These are phyloP conservation scores for Colletotrichum cereale DNA, from an alignment of 2,329 filamentous ascomycete species.

Conservation along the genomic window DNA sequence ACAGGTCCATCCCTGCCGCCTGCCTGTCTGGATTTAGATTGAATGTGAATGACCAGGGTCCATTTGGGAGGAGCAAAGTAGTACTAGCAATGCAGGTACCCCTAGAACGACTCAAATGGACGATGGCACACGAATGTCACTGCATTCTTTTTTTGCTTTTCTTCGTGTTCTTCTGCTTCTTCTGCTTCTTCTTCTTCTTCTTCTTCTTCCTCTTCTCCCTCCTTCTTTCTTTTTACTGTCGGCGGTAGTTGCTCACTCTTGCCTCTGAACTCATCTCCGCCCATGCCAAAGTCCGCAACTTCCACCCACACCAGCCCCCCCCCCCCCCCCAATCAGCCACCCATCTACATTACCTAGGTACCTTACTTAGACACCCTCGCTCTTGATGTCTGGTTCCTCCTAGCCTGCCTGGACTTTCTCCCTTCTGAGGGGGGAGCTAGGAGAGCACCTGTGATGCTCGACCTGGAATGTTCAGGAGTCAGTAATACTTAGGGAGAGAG, in stretches of 20 bases:
- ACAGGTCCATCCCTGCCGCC: slow-evolving; percentile 12
- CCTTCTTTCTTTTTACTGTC: no score
- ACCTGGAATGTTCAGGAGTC: not conserved
- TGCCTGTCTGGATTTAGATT: not conserved
- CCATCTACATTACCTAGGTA: not conserved
- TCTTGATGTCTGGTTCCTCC: not conserved
- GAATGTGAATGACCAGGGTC: slow-evolving; percentile 1
- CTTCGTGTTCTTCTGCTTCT: not conserved
- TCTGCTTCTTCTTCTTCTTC: not conserved
- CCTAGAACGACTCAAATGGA: not conserved
- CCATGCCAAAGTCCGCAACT: not conserved
- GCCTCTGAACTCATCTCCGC: not conserved
- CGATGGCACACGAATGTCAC: not conserved
- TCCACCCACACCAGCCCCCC: not conserved
- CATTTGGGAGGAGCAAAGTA: not conserved
- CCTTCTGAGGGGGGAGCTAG: slow-evolving; percentile 12
- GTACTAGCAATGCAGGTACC: not conserved
- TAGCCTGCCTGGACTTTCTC: slow-evolving; percentile 9
- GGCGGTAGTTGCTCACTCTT: not conserved
- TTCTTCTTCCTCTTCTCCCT: not conserved
- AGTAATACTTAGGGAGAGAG: not conserved
- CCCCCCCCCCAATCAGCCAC: not conserved
- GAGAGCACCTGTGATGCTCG: not conserved
- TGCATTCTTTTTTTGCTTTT: not conserved
- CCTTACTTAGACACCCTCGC: not conserved